phyloP scores from a whole-genome alignment of 345 rosid species.

The Murraya paniculata region DNA sequence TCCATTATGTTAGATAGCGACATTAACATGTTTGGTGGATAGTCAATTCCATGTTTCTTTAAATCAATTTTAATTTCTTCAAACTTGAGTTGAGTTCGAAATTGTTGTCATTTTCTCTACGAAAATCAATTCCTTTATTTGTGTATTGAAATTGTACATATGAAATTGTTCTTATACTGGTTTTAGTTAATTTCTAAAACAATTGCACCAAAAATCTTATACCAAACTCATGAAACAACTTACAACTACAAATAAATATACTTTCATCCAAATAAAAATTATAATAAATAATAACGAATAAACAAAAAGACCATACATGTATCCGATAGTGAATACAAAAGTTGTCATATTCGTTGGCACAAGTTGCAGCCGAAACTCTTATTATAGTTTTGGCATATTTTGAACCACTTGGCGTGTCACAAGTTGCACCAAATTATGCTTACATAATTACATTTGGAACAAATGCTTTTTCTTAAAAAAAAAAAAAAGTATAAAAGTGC shows the following conservation, averaged over 20 bases:
- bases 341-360: background rate
- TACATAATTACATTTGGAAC: background rate
- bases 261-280: too few relatives aligned
- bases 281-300: background rate
- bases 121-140: background rate
- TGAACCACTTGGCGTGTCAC: background rate
- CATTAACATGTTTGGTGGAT: background rate
- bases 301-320: background rate
- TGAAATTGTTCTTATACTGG: background rate
- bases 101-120: background rate
- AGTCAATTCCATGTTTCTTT: slow-evolving; percentile 11
- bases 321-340: background rate
- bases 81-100: background rate
- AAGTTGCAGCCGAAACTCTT: background rate
- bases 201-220: background rate
- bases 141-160: background rate
- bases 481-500: background rate
- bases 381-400: background rate
- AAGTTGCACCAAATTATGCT: background rate
- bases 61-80: background rate
- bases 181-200: background rate
- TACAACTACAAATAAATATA: too few relatives aligned
- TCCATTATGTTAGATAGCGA: background rate
- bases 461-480: background rate
- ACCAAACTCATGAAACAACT: background rate